Percentiles rank a stretch among this genome's conserved stretches.
phyloP scores from a whole-genome alignment of 257 asterid genomes.

The Nicotiana noctiflora region DNA sequence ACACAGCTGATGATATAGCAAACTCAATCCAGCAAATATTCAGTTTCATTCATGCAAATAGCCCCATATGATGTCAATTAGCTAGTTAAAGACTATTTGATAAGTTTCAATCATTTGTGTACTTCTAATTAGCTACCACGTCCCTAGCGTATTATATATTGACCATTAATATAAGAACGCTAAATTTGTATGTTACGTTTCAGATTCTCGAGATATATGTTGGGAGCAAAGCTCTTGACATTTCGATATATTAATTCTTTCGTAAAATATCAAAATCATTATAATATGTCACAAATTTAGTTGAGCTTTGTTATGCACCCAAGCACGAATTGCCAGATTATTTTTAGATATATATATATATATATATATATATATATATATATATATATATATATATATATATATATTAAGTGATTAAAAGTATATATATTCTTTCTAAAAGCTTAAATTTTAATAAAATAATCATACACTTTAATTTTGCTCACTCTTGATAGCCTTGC shows the following conservation, averaged over 20 bases:
- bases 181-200: background rate
- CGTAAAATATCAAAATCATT: background rate
- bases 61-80: slow-evolving; percentile 24
- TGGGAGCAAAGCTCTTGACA: background rate
- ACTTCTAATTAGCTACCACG: background rate
- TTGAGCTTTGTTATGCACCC: too few relatives aligned
- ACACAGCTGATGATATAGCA: slow-evolving; percentile 85
- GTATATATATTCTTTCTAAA: too few relatives aligned
- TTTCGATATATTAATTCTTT: background rate
- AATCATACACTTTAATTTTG: too few relatives aligned
- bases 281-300: background rate
- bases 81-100: background rate
- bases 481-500: too few relatives aligned
- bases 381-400: too few relatives aligned
- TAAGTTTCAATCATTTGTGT: background rate
- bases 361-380: too few relatives aligned
- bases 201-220: background rate
- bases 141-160: background rate
- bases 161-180: background rate
- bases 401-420: too few relatives aligned
- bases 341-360: too few relatives aligned
- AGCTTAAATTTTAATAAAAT: too few relatives aligned
- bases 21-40: slow-evolving; percentile 85
- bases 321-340: background rate
- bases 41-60: slow-evolving; percentile 73